A percentile compares a stretch with the other conserved stretches of the same genome.
phyloP scores from a whole-genome alignment of 2,329 filamentous ascomycete species.

The Penicillium thymicola region DNA sequence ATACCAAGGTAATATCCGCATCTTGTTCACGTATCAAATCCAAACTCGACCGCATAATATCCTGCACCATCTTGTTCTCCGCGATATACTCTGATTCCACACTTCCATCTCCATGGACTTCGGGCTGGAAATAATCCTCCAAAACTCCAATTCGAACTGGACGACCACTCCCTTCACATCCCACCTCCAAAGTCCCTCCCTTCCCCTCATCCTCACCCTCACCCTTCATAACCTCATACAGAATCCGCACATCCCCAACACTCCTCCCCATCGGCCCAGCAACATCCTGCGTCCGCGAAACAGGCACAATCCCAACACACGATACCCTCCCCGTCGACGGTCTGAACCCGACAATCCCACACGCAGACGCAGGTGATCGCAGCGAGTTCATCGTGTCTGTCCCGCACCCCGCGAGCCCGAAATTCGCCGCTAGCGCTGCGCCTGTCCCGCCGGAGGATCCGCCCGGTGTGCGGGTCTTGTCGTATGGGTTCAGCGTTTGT shows the following conservation, averaged over 20 bases:
- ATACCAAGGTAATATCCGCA: constrained; percentile 36
- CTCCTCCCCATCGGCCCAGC: constrained; percentile 55
- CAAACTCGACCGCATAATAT: constrained; percentile 50
- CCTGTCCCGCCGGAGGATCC: constrained; percentile 63
- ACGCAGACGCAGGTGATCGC: constrained; percentile 60
- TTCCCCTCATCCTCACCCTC: not conserved
- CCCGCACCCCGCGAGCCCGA: constrained; percentile 58
- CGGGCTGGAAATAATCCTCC: constrained; percentile 56
- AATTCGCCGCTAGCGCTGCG: constrained; percentile 56
- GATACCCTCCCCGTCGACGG: constrained; percentile 56
- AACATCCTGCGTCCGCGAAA: constrained; percentile 56
- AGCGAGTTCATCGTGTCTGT: constrained; percentile 63
- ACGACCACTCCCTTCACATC: not conserved
- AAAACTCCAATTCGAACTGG: constrained; percentile 46
- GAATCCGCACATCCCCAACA: constrained; percentile 25
- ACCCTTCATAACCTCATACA: constrained; percentile 29
- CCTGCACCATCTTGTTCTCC: constrained; percentile 59
- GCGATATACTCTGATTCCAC: constrained; percentile 15
- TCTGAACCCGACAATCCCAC: constrained; percentile 58
- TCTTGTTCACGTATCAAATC: not conserved
- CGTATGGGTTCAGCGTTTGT: constrained; percentile 66
- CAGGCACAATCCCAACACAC: constrained; percentile 52
- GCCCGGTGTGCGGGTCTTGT: constrained; percentile 61
- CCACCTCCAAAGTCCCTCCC: not conserved
- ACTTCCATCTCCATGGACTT: constrained; percentile 7